Base-by-base conservation (phyloP, 1,139 yeast species). In the Pichia sp. region DNA sequence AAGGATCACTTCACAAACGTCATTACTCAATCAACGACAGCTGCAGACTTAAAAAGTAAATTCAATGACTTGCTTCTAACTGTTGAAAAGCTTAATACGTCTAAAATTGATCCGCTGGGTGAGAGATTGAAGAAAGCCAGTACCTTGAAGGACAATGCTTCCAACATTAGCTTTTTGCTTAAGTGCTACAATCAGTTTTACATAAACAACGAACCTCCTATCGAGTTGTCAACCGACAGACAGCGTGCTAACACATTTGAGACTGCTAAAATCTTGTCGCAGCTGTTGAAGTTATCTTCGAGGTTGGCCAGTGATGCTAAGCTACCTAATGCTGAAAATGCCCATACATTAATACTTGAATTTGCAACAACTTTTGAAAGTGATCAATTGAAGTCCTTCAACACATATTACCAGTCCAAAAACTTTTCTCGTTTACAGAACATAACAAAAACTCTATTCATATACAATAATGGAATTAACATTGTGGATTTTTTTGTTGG, bases 401-500 rank as follows among this genome's bases (percentile, higher is more conserved):
- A 80, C 62, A 72, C 74, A 32, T 85, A 85, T 15, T 81, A 76
- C 51, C 63, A 72, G 32, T 68, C 80, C 8, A 85, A 84, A 42
- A 87, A 85, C 60, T 79, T 84, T 63, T 77, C 77, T n/a, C 81
- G 81, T 52, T 85, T 93, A 87, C 84, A 80, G 62, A 90, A 85
- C 56, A 82, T 89, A 42, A 90, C 97, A 0, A 81, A 81, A 51
- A 81, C 90, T n/a, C 74, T 92, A 53, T 79, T 84, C 53, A 89
- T 84, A 57, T 92, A 85, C 71, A 92, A 93, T 65, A 95, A 92
- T 10, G 97, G 97, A 8, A 77, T 82, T 4, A 84, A 85, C 57
- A 95, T 90, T 11, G 86, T 90, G 13, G 90, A 86, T 66, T 81
- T 87, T 52, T 92, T 89, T 71, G 90, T 90, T 46, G 85, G 84